Percentiles rank a stretch among this genome's conserved stretches.
These are phyloP conservation scores for Suhomyces bokatorum DNA, from an alignment of 1,139 yeast genomes.

Conservation along the genomic window DNA sequence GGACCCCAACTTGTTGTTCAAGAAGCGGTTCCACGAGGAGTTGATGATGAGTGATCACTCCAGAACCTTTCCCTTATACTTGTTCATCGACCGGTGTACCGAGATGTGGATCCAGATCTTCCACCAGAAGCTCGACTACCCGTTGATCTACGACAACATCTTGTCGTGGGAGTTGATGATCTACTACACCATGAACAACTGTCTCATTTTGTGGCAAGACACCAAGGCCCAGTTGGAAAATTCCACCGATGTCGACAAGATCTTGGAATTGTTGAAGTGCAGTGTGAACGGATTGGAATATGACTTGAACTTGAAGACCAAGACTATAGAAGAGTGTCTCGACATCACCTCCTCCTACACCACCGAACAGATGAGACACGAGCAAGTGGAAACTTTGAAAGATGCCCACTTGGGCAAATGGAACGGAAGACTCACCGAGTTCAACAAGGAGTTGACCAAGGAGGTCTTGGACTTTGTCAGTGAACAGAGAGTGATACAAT, in stretches of 20 bases:
- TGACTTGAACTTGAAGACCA: conserved; percentile 24
- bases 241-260: conserved; percentile 49
- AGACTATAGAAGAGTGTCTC: conserved; percentile 45
- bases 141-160: conserved; percentile 45
- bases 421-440: conserved; percentile 41
- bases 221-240: conserved; percentile 54
- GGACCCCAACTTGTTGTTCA: conserved; percentile 57
- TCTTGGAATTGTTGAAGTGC: conserved; percentile 41
- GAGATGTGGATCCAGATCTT: conserved; percentile 43
- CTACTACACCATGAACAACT: conserved; percentile 54
- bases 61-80: conserved; percentile 45
- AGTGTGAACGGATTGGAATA: conserved; percentile 34
- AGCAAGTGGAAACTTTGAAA: conserved; percentile 53
- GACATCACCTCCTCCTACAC: conserved; percentile 44
- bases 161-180: conserved; percentile 60
- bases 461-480: conserved; percentile 77
- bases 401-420: conserved; percentile 32
- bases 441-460: conserved; percentile 50
- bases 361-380: conserved; percentile 54
- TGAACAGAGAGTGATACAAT: conserved; percentile 71
- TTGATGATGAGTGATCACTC: conserved; percentile 49
- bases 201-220: conserved; percentile 67
- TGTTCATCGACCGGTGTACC: conserved; percentile 39
- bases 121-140: conserved; percentile 33
- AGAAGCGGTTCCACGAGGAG: conserved; percentile 60